Evolutionary conservation across 1,284 basidiomycete genomes (phyloP).

Genomic region (Malassezia japonica): DNA sequence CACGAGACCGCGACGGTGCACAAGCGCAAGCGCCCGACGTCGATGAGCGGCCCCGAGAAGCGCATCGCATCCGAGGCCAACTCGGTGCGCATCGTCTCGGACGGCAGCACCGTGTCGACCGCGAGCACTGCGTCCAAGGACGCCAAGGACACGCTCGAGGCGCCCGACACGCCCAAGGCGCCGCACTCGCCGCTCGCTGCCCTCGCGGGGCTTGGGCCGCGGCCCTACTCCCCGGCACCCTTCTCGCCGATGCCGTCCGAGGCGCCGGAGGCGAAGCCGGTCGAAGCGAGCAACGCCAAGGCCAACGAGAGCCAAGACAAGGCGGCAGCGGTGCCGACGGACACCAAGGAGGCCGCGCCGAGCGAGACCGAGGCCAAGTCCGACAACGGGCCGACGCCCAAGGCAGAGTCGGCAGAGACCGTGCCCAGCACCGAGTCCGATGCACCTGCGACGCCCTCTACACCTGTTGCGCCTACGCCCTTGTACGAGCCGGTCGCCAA

Average conservation of each 20-base stretch:
- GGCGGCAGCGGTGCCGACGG: not conserved
- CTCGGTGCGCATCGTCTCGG: not conserved
- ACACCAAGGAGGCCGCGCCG: not conserved
- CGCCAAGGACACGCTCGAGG: not conserved
- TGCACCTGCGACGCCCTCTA: too few relatives aligned
- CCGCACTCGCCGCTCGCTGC: not conserved
- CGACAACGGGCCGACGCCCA: too few relatives aligned
- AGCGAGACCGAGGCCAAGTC: too few relatives aligned
- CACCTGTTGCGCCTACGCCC: not conserved
- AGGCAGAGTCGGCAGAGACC: too few relatives aligned
- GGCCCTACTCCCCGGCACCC: slow-evolving; percentile 3
- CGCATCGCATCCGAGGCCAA: slow-evolving; percentile 6
- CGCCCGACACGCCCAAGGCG: not conserved
- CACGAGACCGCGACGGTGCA: not conserved
- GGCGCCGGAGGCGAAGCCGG: not conserved
- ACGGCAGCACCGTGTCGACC: not conserved
- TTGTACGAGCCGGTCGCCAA: not conserved
- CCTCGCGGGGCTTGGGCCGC: slow-evolving; percentile 1
- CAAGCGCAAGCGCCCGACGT: slow-evolving; percentile 13
- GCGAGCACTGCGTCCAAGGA: not conserved
- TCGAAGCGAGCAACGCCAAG: not conserved
- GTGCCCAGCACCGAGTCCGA: too few relatives aligned
- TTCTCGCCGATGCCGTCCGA: not conserved
- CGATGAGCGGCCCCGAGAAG: slow-evolving; percentile 1
- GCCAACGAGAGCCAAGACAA: not conserved